phyloP scores from a whole-genome alignment of 31 red algal genomes.

The Odonthalia washingtoniensis region DNA sequence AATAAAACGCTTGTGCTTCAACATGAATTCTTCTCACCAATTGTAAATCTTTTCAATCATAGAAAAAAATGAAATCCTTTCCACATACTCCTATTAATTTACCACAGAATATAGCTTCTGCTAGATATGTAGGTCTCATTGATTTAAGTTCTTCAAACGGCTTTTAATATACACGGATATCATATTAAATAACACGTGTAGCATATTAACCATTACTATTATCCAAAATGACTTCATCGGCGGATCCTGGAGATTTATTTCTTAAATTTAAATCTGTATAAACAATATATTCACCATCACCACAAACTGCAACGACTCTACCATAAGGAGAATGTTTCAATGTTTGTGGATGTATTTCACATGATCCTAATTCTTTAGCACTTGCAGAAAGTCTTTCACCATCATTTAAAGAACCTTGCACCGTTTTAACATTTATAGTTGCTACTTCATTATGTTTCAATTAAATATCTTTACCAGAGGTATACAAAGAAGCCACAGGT shows the following conservation, averaged over 20 bases:
- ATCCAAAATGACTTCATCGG: slow-evolving; percentile 97
- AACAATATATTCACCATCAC: slow-evolving; percentile 98
- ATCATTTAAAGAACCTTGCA: slow-evolving; percentile 62
- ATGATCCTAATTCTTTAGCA: slow-evolving; percentile 92
- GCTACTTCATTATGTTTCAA: slow-evolving; percentile 94
- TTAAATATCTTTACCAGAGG: slow-evolving; percentile 90
- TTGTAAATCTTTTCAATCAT: slow-evolving; percentile 95
- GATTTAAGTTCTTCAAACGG: slow-evolving; percentile 90
- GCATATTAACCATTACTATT: slow-evolving; percentile 94
- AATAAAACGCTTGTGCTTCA: slow-evolving; percentile 80
- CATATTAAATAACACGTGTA: slow-evolving; percentile 69
- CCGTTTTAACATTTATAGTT: slow-evolving; percentile 77
- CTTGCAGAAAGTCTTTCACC: slow-evolving; percentile 81
- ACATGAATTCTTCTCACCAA: slow-evolving; percentile 95
- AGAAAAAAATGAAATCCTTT: slow-evolving; percentile 97
- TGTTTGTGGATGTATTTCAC: slow-evolving; percentile 91
- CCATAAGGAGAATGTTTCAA: slow-evolving; percentile 93
- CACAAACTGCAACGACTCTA: slow-evolving; percentile 98
- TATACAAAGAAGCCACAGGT: slow-evolving; percentile 95
- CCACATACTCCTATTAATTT: slow-evolving; percentile 84
- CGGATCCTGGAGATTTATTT: slow-evolving; percentile 97
- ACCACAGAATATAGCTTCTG: slow-evolving; percentile 89
- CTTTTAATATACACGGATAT: slow-evolving; percentile 92
- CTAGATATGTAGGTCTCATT: slow-evolving; percentile 86
- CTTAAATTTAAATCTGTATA: slow-evolving; percentile 95